These are phyloP conservation scores for Malus domestica DNA, from an alignment of 306 rosid species.

Conservation along the genomic window DNA sequence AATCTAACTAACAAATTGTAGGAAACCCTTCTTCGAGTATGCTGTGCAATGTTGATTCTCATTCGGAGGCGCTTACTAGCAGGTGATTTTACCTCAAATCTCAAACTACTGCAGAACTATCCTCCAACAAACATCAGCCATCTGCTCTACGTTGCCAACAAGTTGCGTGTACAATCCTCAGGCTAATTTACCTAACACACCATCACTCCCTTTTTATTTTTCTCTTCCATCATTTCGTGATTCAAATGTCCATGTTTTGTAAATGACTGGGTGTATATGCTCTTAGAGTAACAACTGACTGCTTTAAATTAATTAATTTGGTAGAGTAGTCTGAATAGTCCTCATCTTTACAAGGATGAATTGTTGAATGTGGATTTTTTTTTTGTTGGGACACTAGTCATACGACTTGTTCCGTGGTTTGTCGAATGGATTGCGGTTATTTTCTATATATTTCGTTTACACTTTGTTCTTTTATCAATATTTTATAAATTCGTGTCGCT, in stretches of 20 bases:
- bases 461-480: not conserved
- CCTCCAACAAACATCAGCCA: slow-evolving; percentile 93
- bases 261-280: slow-evolving; percentile 47
- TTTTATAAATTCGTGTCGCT: not conserved
- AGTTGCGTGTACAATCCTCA: slow-evolving; percentile 66
- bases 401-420: not conserved
- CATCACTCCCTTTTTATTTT: not conserved
- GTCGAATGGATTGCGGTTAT: not conserved
- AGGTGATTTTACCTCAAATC: slow-evolving; percentile 97
- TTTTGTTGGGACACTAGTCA: not conserved
- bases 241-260: slow-evolving; percentile 31
- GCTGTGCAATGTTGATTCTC: slow-evolving; percentile 93
- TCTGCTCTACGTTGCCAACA: slow-evolving; percentile 93
- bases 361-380: not conserved
- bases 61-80: slow-evolving; percentile 87
- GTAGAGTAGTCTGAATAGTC: not conserved
- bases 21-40: slow-evolving; percentile 92
- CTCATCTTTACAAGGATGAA: not conserved
- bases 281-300: slow-evolving; percentile 15
- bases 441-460: not conserved
- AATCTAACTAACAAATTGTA: slow-evolving; percentile 18
- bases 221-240: slow-evolving; percentile 12
- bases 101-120: slow-evolving; percentile 80
- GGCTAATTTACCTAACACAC: slow-evolving; percentile 18
- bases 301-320: not conserved